Conservation (phyloP, 495 filamentous ascomycete genomes). For the Letharia lupina region DNA sequence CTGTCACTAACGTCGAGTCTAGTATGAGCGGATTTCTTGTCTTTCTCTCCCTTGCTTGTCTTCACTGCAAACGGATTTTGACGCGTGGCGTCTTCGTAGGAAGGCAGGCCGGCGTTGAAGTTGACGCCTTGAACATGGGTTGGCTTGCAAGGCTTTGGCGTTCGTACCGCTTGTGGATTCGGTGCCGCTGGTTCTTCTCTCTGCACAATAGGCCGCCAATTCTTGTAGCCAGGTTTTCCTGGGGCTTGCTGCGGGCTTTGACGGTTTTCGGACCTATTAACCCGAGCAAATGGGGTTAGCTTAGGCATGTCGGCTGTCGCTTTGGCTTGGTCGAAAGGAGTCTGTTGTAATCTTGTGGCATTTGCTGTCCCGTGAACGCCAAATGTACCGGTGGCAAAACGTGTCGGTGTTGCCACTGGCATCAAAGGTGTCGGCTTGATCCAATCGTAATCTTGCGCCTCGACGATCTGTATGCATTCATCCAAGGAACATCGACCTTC, state of each 20-base stretch:
- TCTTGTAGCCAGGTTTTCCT: neutral
- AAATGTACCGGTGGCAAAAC: too few relatives aligned
- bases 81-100: neutral
- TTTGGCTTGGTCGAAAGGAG: too few relatives aligned
- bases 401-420: too few relatives aligned
- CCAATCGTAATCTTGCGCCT: neutral
- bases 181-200: neutral
- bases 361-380: too few relatives aligned
- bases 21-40: too few relatives aligned
- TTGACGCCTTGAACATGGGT: neutral
- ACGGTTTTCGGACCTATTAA: too few relatives aligned
- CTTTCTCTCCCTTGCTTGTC: too few relatives aligned
- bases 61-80: neutral
- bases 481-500: neutral
- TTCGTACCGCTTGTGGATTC: neutral
- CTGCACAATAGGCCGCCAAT: neutral
- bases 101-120: neutral
- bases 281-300: fast-evolving
- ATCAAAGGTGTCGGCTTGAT: neutral
- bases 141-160: neutral
- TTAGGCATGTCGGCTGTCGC: too few relatives aligned
- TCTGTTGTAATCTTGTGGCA: too few relatives aligned
- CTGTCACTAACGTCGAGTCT: neutral
- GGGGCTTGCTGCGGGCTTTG: neutral
- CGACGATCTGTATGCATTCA: neutral